Evolutionary conservation across 208 protist genomes (phyloP), one percentile per base, ranked within the genome.

Genomic region (Trichomonas gallinae): DNA sequence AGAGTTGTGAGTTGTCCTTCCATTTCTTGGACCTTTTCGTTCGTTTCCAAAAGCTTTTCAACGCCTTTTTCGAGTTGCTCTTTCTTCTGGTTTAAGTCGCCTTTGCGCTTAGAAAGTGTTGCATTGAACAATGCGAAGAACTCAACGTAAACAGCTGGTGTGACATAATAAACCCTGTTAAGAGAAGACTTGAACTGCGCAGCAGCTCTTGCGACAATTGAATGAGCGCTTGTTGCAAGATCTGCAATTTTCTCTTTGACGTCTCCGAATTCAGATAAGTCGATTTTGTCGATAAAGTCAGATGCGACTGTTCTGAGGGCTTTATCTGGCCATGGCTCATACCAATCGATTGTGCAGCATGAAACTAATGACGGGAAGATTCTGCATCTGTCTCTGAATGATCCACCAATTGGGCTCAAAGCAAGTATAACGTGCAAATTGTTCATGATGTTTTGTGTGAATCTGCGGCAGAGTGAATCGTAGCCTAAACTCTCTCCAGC

Each of bases 331-430:
- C 99, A 99, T 97, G 98, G 97, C 23, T 98, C 97, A 98, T 99
- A 99, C 99, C 99, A 99, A 98, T 99, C 99, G 97, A 99, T 99
- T 11, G 99, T 99, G 34, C 98, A 99, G 97, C 99, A 99, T 97
- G 99, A 99, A 96, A 99, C 98, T 26, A 99, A 97, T 8, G 98
- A 99, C 23, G 99, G 99, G 97, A 99, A 99, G 97, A 99, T 98
- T 96, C 99, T 98, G 85, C 99, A 97, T 38, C 99, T 98, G 46
- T 98, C 98, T 83, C 99, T 98, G 97, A 99, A 98, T 40, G 97
- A 97, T 96, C 98, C 98, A n/a, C 99, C 99, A 72, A 99, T 97
- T 31, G 99, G 99, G 11, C 98, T 99, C 97, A 99, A 99, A 97
- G 98, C 98, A 34, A 99, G 97, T 42, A 99, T 98, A 88, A 99